Base-by-base conservation (phyloP, 1,284 basidiomycete genomes). In the Leccinum griseonigrum region DNA sequence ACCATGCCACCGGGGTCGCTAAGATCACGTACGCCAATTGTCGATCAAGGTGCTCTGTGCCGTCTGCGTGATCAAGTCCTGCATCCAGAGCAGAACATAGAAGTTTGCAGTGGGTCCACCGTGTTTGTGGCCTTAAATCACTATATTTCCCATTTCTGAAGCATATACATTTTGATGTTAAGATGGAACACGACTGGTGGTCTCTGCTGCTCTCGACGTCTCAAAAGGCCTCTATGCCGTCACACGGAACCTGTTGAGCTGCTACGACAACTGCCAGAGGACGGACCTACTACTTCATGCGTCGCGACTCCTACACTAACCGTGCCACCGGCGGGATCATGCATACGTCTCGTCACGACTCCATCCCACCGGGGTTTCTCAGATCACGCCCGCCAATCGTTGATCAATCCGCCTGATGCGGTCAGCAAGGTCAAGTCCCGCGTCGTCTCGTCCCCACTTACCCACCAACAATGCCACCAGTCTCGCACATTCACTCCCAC, bases 301-400 rank as follows among this genome's bases (percentile, higher is more conserved):
- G 90, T 58, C 78, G 85, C 61, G 89, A 96, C 81, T 93, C 92
- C 34, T 96, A 96, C 75, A 94, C 91, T 55, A 94, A 97, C 76
- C 77, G 78, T 63, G 83, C 82, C 61, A 94, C 92, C n/a, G n/a
- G n/a, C 2, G 90, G 90, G 18, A 82, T 95, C 53, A 90, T 91
- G 22, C 93, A 95, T 75, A 80, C 94, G 66, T 95, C 89, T 64
- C 85, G 87, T 65, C 94, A 98, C 14, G 92, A 97, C 28, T 28
- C 28, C 28, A 28, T 28, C 28, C 28, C 4, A 28, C 28, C 28
- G 28, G 28, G 28, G 28, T 28, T 28, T 28, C 28, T 28, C 4
- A 28, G 28, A 28, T 28, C 71, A 94, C 90, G 52, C 90, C 95
- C 76, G 84, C 95, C 77, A 96, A 97, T 75, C 77, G 97, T 72